A percentile compares a stretch with the other conserved stretches of the same genome.
Conservation (phyloP, 2,329 filamentous ascomycete species). For the Aspergillus glaucus region DNA sequence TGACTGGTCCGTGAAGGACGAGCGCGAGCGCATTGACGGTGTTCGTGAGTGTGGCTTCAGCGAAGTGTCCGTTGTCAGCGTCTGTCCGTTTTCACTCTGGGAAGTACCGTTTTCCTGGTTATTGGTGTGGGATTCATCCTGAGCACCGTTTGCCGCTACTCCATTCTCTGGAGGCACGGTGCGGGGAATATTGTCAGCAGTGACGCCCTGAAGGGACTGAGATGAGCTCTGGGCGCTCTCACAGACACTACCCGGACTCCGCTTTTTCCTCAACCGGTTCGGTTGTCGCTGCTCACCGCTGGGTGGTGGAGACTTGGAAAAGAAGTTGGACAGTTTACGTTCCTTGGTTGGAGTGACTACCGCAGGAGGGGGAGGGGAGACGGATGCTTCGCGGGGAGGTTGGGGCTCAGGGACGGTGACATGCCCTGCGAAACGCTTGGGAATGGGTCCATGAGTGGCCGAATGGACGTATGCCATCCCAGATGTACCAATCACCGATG, state of each 20-base stretch:
- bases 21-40: conserved; percentile 66
- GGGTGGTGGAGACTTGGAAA: conserved; percentile 60
- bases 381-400: conserved; percentile 35
- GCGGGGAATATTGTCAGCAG: conserved; percentile 23
- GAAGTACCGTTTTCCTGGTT: conserved; percentile 11
- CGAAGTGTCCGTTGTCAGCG: conserved; percentile 43
- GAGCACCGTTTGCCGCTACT: conserved; percentile 4
- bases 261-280: conserved; percentile 88
- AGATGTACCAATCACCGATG: conserved; percentile 6
- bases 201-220: conserved; percentile 58
- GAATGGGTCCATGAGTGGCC: conserved; percentile 27
- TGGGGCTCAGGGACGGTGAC: conserved; percentile 10
- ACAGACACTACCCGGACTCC: conserved; percentile 67
- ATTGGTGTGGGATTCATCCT: conserved; percentile 20
- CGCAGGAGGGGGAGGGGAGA: conserved; percentile 33
- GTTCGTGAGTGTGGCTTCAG: conserved; percentile 68
- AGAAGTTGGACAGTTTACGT: conserved; percentile 61
- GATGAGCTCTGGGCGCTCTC: conserved; percentile 87
- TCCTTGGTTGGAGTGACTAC: conserved; percentile 57
- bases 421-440: conserved; percentile 14
- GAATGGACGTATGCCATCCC: conserved; percentile 24
- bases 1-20: conserved; percentile 69
- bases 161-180: not conserved
- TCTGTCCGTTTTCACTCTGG: conserved; percentile 15
- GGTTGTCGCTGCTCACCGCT: conserved; percentile 60